Percentiles rank a stretch among this genome's conserved stretches.
These are phyloP conservation scores for Calonectria naviculata DNA, from an alignment of 2,329 filamentous ascomycete species.

Conservation along the genomic window DNA sequence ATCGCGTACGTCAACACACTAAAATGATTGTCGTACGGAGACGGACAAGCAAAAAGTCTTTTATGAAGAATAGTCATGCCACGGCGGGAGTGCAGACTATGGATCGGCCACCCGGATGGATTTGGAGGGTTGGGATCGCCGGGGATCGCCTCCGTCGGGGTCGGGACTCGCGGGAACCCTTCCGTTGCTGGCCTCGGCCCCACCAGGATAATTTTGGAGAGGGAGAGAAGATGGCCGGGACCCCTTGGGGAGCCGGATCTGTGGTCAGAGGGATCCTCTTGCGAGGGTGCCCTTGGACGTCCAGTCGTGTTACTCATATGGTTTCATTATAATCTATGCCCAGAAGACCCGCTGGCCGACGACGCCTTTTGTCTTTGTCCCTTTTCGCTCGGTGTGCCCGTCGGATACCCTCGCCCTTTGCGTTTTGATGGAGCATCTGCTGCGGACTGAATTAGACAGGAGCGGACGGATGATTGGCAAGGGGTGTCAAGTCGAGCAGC, in stretches of 20 bases:
- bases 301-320: conserved; percentile 37
- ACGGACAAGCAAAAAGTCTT: conserved; percentile 47
- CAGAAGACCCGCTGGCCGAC: conserved; percentile 29
- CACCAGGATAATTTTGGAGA: conserved; percentile 30
- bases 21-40: conserved; percentile 46
- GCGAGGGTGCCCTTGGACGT: conserved; percentile 29
- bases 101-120: conserved; percentile 35
- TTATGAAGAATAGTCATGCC: conserved; percentile 50
- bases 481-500: conserved; percentile 42
- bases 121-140: conserved; percentile 19
- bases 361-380: conserved; percentile 33
- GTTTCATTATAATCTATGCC: conserved; percentile 45
- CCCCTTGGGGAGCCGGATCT: conserved; percentile 31
- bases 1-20: conserved; percentile 44
- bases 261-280: conserved; percentile 19
- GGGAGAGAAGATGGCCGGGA: conserved; percentile 31
- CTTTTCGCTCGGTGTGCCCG: conserved; percentile 38
- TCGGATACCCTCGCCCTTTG: conserved; percentile 42
- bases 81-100: conserved; percentile 47
- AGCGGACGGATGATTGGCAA: conserved; percentile 45
- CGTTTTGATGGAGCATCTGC: conserved; percentile 45
- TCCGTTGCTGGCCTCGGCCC: conserved; percentile 8
- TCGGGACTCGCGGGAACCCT: conserved; percentile 26
- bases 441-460: conserved; percentile 47
- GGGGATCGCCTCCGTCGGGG: conserved; percentile 25